Conservation (phyloP, 2,329 filamentous ascomycete genomes). For the Aspergillus unguis region DNA sequence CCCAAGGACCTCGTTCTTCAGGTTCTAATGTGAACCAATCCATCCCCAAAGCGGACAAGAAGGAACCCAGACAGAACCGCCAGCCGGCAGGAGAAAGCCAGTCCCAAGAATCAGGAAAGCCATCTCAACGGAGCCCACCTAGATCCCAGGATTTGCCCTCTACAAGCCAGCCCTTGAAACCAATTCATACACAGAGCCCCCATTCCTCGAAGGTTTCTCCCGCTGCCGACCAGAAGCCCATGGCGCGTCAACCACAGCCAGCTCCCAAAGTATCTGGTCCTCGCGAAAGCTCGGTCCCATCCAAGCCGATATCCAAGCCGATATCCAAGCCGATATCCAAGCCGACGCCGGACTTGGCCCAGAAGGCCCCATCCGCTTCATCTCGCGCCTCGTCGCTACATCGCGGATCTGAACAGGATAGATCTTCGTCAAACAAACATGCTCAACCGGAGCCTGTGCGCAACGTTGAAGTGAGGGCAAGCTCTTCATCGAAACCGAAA, state of each 20-base stretch:
- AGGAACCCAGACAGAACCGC: conserved; percentile 21
- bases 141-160: conserved; percentile 5
- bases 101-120: conserved; percentile 3
- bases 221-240: neutral
- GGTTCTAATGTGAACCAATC: conserved; percentile 26
- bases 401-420: neutral
- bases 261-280: neutral
- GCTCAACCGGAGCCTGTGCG: conserved; percentile 1
- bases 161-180: neutral
- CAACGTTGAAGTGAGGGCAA: neutral
- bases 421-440: neutral
- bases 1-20: conserved; percentile 24
- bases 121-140: conserved; percentile 1
- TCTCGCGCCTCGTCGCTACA: neutral
- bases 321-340: conserved; percentile 1
- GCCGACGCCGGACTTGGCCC: neutral
- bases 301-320: neutral
- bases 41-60: conserved; percentile 23
- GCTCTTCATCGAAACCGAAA: neutral
- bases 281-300: neutral
- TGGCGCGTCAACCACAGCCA: conserved; percentile 4
- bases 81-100: conserved; percentile 9
- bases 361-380: neutral
- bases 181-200: neutral
- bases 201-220: neutral